These are phyloP conservation scores for Ogataea pignaliae DNA, from an alignment of 805 yeast genomes.

Conservation along the genomic window DNA sequence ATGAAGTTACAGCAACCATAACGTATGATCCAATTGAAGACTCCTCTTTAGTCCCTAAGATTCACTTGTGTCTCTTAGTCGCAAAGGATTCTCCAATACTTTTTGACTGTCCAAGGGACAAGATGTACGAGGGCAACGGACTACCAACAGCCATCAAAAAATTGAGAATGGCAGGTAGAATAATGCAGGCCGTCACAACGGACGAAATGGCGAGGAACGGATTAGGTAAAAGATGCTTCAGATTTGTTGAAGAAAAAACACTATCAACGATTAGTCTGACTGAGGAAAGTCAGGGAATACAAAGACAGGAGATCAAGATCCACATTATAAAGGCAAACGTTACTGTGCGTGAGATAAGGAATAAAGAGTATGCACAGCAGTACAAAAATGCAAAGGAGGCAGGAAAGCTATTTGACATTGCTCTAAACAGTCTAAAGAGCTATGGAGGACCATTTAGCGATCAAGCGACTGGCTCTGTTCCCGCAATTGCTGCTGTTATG, in stretches of 20 bases:
- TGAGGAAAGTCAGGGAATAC: constrained; percentile 30
- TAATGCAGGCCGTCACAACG: constrained; percentile 88
- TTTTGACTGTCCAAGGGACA: constrained; percentile 65
- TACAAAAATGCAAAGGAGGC: constrained; percentile 63
- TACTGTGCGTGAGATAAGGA: constrained; percentile 67
- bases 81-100: constrained; percentile 69
- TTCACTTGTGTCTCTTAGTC: constrained; percentile 74
- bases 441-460: constrained; percentile 52
- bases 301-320: constrained; percentile 64
- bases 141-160: constrained; percentile 69
- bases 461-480: constrained; percentile 32
- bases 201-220: constrained; percentile 83
- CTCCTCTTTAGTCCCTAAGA: constrained; percentile 52
- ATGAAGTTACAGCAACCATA: constrained; percentile 23
- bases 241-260: constrained; percentile 62
- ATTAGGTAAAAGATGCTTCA: constrained; percentile 73
- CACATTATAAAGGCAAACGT: constrained; percentile 68
- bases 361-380: constrained; percentile 84
- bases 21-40: constrained; percentile 46
- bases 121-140: constrained; percentile 54
- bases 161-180: constrained; percentile 73
- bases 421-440: constrained; percentile 62
- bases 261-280: constrained; percentile 48
- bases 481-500: constrained; percentile 79
- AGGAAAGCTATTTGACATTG: constrained; percentile 76